Evolutionary conservation across 768 basidiomycete species (phyloP), one percentile per base, ranked within the genome.

Genomic region (Lyophyllum shimeji): DNA sequence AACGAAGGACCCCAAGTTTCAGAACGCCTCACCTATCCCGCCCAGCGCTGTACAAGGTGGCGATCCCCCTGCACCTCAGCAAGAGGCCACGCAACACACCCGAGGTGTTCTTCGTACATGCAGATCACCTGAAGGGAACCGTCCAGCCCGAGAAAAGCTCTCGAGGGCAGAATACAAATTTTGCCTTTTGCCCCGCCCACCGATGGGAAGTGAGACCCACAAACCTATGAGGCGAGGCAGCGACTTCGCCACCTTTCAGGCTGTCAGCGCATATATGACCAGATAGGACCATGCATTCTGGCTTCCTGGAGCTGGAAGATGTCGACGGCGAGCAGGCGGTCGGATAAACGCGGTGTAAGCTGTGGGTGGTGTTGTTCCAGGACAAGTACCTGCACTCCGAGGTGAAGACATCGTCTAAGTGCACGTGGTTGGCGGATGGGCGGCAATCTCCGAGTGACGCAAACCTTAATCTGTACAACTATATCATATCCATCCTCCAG

Each of bases 381-480:
- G 13, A 40, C 37, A 12, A 39, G 5, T 9, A 11, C 44, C 53
- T 56, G 53, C 48, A 45, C 60, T 63, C 58, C 58, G 55, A 63
- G 33, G 60, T 55, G 55, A 49, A 47, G 55, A 18, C 18, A 13
- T 46, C n/a, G n/a, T n/a, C n/a, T n/a, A n/a, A 40, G 25, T 37
- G 46, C 62, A 61, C 60, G 62, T 61, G 62, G 42, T 31, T 46
- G 23, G 20, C 21, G 7, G 25, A 25, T 29, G 29, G 20, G 50
- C 62, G 62, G 62, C 56, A 63, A 61, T 61, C 60, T 61, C 62
- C 62, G 62, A 54, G 43, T 5, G 3, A n/a, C 21, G 27, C 21
- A 33, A 57, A 60, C 56, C 37, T 60, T 57, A 57, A 57, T 55
- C 50, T 24, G 20, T 50, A 18, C 24, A 46, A 50, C 34, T 37